phyloP scores from a whole-genome alignment of 192 early-diverging fungal species.

The Spizellomyces sp. region DNA sequence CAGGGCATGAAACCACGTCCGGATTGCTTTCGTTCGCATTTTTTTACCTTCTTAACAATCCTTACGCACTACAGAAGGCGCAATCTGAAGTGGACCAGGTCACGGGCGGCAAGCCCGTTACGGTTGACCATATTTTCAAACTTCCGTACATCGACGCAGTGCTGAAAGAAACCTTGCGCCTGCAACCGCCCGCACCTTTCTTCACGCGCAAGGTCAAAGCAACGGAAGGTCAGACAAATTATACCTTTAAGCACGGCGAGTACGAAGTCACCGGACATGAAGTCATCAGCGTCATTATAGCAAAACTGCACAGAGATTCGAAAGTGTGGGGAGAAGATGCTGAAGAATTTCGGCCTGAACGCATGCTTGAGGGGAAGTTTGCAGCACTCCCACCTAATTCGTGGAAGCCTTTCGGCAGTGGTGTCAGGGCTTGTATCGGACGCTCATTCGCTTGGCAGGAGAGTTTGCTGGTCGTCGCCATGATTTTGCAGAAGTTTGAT shows the following conservation, averaged over 20 bases:
- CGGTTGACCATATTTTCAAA: background rate
- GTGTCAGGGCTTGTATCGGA: slow-evolving; percentile 1
- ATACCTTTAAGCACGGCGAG: background rate
- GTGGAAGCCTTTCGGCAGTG: slow-evolving; percentile 19
- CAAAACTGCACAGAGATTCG: background rate
- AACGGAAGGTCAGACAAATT: background rate
- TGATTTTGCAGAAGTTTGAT: slow-evolving; percentile 5
- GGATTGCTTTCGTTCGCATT: slow-evolving; percentile 8
- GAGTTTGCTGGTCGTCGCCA: slow-evolving; percentile 1
- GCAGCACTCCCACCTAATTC: background rate
- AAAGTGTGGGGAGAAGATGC: slow-evolving; percentile 27
- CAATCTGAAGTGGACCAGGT: slow-evolving; percentile 8
- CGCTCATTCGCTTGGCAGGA: slow-evolving; percentile 12
- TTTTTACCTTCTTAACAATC: background rate
- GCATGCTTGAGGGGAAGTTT: slow-evolving; percentile 10
- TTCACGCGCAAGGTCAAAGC: background rate
- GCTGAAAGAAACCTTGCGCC: slow-evolving; percentile 19
- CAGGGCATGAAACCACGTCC: slow-evolving; percentile 8
- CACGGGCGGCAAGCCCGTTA: background rate
- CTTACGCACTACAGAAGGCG: background rate
- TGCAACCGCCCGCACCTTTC: background rate
- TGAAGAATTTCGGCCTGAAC: slow-evolving; percentile 9
- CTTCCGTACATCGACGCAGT: slow-evolving; percentile 14
- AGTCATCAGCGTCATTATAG: background rate
- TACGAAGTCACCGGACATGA: background rate